Evolutionary conservation across 2,329 filamentous ascomycete species (phyloP), one percentile per base, ranked within the genome.

Genomic region (Penicillium griseofulvum): DNA sequence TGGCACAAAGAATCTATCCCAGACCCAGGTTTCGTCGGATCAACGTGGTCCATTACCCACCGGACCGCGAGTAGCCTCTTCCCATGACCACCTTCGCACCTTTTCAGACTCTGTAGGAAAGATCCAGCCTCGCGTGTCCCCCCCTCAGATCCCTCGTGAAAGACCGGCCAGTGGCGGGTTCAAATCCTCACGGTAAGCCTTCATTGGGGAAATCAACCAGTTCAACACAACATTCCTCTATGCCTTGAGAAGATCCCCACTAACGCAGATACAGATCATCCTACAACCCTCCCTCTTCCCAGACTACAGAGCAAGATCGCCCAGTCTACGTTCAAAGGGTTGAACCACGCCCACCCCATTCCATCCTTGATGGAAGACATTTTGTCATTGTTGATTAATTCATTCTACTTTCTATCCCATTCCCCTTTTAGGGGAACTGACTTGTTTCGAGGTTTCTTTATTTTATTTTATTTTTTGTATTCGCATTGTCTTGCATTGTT

Each of bases 361-460:
- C 61, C 39, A 44, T 66, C 19, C 53, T 61, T 14, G 63, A 65
- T 24, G 63, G 61, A 43, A 59, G 65, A 47, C 55, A 56, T 22
- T 38, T 69, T 39, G 54, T 72, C 9, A 65, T 69, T 56, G 63
- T 70, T 48, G 70, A 72, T 62, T 71, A 52, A 62, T 33, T 39
- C 12, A 28, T 36, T 31, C 34, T 10, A 31, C 29, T 8, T n/a
- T 44, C 31, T 36, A 49, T 19, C 28, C 9, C 7, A 33, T 16
- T 22, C 28, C 33, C 34, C n/a, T 31, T 42, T 26, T 3, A 14
- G 6, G 14, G 5, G 31, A 16, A 14, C 12, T 34, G 14, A 34
- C 12, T 34, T 26, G 29, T 48, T 61, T 55, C 48, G 19, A 33
- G n/a, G 12, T 17, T 39, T 39, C 11, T 29, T 42, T n/a, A n/a